A percentile compares a stretch with the other conserved stretches of the same genome.
Evolutionary conservation across 2,329 filamentous ascomycete species (phyloP).

Genomic region (Zymoseptoria pseudotritici): DNA sequence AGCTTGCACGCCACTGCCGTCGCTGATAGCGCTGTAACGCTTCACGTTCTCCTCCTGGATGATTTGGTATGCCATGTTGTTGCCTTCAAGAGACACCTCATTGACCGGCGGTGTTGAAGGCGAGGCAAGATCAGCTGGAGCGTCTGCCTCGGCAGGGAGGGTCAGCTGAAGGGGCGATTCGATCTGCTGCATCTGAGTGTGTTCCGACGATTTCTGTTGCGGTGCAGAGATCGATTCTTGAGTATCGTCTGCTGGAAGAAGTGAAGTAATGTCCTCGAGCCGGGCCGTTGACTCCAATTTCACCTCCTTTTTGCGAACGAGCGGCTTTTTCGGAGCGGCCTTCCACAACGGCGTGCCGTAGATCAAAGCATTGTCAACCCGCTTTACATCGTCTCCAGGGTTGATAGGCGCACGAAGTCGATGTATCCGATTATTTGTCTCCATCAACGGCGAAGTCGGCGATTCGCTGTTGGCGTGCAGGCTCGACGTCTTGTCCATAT

Average conservation of each 20-base stretch:
- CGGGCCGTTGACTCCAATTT: background rate
- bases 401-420: conserved; percentile 15
- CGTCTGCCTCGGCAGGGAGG: background rate
- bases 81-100: conserved; percentile 15
- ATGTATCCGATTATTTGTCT: conserved; percentile 4
- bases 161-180: background rate
- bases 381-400: conserved; percentile 17
- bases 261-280: background rate
- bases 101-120: conserved; percentile 12
- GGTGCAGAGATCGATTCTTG: background rate
- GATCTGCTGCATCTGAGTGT: background rate
- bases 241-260: background rate
- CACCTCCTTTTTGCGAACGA: background rate
- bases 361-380: conserved; percentile 12
- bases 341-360: conserved; percentile 10
- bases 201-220: background rate
- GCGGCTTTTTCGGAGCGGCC: conserved; percentile 6
- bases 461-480: conserved; percentile 8
- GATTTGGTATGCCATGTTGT: conserved; percentile 17
- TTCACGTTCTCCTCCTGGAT: conserved; percentile 26
- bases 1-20: conserved; percentile 16
- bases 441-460: conserved; percentile 6
- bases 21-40: conserved; percentile 21
- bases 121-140: conserved; percentile 2
- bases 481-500: conserved; percentile 7